Evolutionary conservation across 2,329 filamentous ascomycete genomes (phyloP).

Genomic region (Knufia petricola): DNA sequence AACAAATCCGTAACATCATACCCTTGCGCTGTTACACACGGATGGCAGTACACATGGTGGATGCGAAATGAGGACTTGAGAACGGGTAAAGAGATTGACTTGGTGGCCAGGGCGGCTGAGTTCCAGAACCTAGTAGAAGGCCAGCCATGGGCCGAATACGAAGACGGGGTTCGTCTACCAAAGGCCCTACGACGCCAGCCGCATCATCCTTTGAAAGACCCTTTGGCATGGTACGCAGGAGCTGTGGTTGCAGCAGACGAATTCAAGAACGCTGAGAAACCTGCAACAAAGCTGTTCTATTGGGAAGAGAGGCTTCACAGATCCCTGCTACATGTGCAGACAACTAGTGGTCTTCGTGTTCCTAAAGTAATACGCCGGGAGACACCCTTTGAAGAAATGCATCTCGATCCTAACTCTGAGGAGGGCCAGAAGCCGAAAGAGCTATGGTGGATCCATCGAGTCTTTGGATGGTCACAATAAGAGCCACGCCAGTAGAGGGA

Average conservation of each 20-base stretch:
- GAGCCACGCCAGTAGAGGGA: no score
- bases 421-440: background rate
- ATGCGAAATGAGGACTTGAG: background rate
- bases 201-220: background rate
- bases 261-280: background rate
- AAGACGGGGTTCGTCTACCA: background rate
- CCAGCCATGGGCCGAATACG: background rate
- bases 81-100: background rate
- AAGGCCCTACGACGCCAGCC: background rate
- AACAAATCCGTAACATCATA: no score
- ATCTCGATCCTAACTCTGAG: background rate
- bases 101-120: background rate
- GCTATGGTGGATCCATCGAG: no score
- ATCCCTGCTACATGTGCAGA: background rate
- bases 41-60: background rate
- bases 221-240: background rate
- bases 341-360: background rate
- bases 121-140: background rate
- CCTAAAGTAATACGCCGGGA: background rate
- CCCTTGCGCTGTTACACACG: no score
- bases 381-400: background rate
- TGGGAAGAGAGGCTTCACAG: background rate
- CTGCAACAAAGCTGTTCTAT: background rate
- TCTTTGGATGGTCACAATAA: no score
- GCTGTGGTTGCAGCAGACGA: background rate